Evolutionary conservation across 2,329 filamentous ascomycete species (phyloP), one percentile per base, ranked within the genome.

Genomic region (Sphaerulina vaccinii): DNA sequence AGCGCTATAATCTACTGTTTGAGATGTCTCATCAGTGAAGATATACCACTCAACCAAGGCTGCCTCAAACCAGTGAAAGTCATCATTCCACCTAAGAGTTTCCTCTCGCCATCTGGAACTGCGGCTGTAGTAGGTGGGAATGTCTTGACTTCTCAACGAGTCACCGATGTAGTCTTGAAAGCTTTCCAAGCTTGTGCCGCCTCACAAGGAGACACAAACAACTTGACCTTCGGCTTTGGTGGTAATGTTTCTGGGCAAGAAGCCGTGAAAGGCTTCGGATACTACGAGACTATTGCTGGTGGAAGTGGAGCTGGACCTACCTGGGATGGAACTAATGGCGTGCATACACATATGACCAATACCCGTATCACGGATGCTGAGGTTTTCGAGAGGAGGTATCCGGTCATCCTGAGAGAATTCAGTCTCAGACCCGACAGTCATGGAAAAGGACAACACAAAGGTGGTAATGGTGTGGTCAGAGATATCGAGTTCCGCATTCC

Each of bases 271-370:
- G 88, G 88, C 0, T 93, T 93, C 65, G 88, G 88, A 8, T 93
- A 92, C 74, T 92, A 92, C 68, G 88, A 93, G 70, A 92, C 88
- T 5, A 90, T 93, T 57, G 85, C 86, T 0, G 88, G 88, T 33
- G 88, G 88, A 0, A 83, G 79, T 33, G 88, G 88, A 22, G 88
- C 88, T 0, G 87, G 87, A 0, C 79, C 84, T 0, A 76, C 77
- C 11, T 91, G 87, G 87, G 76, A 86, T 54, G 88, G 88, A 32
- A 85, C 86, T 9, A 82, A 76, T 46, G 87, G 86, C 13, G 86
- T 91, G n/a, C 87, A 92, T 66, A 86, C 82, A 1, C 87, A 92
- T 71, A 90, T 91, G 86, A 92, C 88, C 5, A 93, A 93, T 68
- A 92, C 88, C 2, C 80, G 87, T 11, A 92, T 91, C 65, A 91